Conservation (phyloP, 177 flowering plant genomes). For the Tripterygium wilfordii region DNA sequence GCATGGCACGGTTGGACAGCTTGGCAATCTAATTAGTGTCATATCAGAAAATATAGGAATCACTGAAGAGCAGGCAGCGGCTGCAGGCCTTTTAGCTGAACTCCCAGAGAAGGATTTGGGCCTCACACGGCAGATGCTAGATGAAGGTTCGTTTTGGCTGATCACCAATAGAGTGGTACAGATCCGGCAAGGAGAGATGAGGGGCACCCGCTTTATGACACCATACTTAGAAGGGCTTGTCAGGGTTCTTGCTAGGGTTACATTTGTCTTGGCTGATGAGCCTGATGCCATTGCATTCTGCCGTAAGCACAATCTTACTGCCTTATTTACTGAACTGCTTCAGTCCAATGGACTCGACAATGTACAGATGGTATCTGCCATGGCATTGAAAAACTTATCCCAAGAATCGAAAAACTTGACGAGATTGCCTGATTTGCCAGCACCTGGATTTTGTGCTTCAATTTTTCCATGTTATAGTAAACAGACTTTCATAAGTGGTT, state of each 20-base stretch:
- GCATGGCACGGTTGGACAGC: slow-evolving; percentile 76
- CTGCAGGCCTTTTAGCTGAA: slow-evolving; percentile 79
- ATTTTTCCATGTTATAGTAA: slow-evolving; percentile 72
- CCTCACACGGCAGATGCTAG: slow-evolving; percentile 67
- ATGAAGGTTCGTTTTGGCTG: slow-evolving; percentile 64
- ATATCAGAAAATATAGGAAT: slow-evolving; percentile 60
- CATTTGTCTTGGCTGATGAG: slow-evolving; percentile 60
- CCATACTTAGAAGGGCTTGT: slow-evolving; percentile 91
- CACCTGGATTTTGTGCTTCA: slow-evolving; percentile 53
- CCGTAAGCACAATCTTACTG: slow-evolving; percentile 60
- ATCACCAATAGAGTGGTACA: slow-evolving; percentile 39
- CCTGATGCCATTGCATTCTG: slow-evolving; percentile 53
- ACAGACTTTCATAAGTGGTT: slow-evolving; percentile 51
- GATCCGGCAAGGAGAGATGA: slow-evolving; percentile 63
- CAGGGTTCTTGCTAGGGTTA: slow-evolving; percentile 67
- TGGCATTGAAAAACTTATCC: slow-evolving; percentile 82
- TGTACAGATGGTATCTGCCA: slow-evolving; percentile 86
- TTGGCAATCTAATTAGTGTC: slow-evolving; percentile 57
- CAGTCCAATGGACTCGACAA: slow-evolving; percentile 80
- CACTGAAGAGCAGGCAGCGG: slow-evolving; percentile 90
- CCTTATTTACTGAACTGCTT: slow-evolving; percentile 66
- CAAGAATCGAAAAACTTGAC: slow-evolving; percentile 67
- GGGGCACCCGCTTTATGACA: slow-evolving; percentile 69
- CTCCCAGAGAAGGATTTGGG: slow-evolving; percentile 83
- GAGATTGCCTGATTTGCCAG: slow-evolving; percentile 55